Conservation (phyloP, 139 green algal species). For the Marvania coccoides region DNA sequence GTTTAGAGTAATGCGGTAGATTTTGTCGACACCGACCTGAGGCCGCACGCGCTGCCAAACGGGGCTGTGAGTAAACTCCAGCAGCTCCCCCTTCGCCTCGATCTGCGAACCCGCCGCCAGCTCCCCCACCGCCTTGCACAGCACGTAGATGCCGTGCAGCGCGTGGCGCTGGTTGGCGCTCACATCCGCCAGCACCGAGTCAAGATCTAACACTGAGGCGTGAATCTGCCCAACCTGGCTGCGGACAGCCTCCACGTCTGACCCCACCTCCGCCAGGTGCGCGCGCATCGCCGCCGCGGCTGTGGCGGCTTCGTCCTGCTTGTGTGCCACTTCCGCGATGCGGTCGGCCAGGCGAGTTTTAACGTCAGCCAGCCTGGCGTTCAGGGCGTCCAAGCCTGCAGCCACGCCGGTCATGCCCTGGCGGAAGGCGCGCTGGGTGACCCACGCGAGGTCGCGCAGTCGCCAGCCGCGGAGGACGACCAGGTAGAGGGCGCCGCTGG, state of each 20-base stretch:
- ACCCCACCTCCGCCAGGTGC: slow-evolving; percentile 19
- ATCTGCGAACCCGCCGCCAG: not conserved
- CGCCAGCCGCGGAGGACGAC: not conserved
- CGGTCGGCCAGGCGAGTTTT: slow-evolving; percentile 24
- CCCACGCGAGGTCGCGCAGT: not conserved
- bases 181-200: slow-evolving; percentile 23
- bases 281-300: slow-evolving; percentile 22
- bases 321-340: slow-evolving; percentile 11
- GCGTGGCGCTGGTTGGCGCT: slow-evolving; percentile 24
- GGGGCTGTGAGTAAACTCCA: not conserved
- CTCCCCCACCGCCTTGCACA: slow-evolving; percentile 35
- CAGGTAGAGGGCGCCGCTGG: not conserved
- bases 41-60: not conserved
- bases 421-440: not conserved
- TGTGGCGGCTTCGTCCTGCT: slow-evolving; percentile 26
- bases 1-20: no score
- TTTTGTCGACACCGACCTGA: no score
- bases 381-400: slow-evolving; percentile 29
- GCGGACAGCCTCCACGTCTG: slow-evolving; percentile 24
- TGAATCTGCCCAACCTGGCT: slow-evolving; percentile 19
- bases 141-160: slow-evolving; percentile 41
- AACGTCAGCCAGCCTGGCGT: slow-evolving; percentile 10
- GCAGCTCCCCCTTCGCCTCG: not conserved
- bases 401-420: not conserved
- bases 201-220: slow-evolving; percentile 16